Conservation (phyloP, 331 rosid genomes). For the Phaseolus coccineus region DNA sequence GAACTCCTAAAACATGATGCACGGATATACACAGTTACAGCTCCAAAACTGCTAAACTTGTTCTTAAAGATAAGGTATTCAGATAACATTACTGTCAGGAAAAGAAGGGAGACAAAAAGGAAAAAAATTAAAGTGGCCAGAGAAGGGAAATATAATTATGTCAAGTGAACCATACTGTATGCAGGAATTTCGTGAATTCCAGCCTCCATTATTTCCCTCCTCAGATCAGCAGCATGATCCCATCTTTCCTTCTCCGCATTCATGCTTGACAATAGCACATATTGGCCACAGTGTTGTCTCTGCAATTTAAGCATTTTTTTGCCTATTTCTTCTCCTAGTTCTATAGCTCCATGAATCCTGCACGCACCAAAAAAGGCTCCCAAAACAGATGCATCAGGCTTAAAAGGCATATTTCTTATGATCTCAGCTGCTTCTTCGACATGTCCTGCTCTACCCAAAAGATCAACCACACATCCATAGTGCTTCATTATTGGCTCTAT, state of each 20-base stretch:
- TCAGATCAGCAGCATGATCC: conserved; percentile 69
- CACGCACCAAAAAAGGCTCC: conserved; percentile 78
- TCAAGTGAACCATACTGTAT: conserved; percentile 60
- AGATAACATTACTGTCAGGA: too few species aligned
- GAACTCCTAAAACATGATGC: too few species aligned
- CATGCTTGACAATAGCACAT: conserved; percentile 69
- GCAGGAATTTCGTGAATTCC: conserved; percentile 79
- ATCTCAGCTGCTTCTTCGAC: conserved; percentile 67
- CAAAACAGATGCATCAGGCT: conserved; percentile 68
- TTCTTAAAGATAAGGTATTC: too few species aligned
- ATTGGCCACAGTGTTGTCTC: conserved; percentile 57
- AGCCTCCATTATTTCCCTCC: conserved; percentile 60
- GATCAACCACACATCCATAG: conserved; percentile 74
- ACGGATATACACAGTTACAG: too few species aligned
- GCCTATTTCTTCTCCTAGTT: conserved; percentile 71
- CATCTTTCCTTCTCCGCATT: conserved; percentile 71
- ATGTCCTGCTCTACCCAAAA: conserved; percentile 77
- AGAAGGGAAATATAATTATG: conserved; percentile 25
- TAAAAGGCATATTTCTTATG: conserved; percentile 65
- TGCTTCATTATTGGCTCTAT: conserved; percentile 64
- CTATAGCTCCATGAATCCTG: conserved; percentile 72
- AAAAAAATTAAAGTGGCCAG: background rate
- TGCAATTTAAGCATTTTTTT: conserved; percentile 59
- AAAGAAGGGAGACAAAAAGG: background rate
- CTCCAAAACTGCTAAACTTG: too few species aligned